Conservation (phyloP, 2,329 filamentous ascomycete genomes). For the Phaeosphaeriaceae sp. region DNA sequence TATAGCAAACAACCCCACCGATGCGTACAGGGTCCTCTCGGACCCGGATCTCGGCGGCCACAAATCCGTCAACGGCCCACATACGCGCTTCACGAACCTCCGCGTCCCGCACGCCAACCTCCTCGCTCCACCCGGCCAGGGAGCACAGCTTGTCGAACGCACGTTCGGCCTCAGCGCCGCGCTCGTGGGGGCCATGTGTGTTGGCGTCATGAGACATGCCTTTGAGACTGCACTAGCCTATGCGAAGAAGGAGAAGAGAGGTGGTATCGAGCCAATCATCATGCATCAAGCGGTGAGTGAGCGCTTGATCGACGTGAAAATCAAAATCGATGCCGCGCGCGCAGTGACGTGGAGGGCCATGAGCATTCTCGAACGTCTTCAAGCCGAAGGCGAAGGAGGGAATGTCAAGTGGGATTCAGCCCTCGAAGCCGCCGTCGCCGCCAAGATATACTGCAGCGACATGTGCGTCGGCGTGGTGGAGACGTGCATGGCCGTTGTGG, state of each 20-base stretch:
- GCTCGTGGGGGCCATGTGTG: conserved; percentile 62
- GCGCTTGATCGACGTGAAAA: conserved; percentile 60
- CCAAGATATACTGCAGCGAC: conserved; percentile 62
- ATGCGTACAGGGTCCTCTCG: conserved; percentile 55
- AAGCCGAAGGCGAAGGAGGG: conserved; percentile 32
- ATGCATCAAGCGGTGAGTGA: conserved; percentile 61
- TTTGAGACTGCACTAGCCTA: conserved; percentile 62
- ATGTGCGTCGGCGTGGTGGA: conserved; percentile 56
- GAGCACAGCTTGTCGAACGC: conserved; percentile 51
- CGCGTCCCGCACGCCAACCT: conserved; percentile 57
- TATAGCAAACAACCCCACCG: conserved; percentile 53
- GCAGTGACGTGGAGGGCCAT: conserved; percentile 62
- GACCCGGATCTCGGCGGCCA: conserved; percentile 57
- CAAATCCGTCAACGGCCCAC: conserved; percentile 58
- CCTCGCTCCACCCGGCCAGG: conserved; percentile 54
- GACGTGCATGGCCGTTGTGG: conserved; percentile 61
- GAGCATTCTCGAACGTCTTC: conserved; percentile 49
- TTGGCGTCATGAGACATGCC: conserved; percentile 60
- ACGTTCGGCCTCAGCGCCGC: conserved; percentile 57
- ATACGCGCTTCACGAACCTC: conserved; percentile 57
- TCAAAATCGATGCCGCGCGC: conserved; percentile 58
- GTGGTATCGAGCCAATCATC: conserved; percentile 55
- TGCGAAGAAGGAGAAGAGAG: conserved; percentile 55
- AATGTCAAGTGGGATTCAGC: conserved; percentile 46
- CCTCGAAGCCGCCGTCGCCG: conserved; percentile 57